Conservation (phyloP, 2,329 filamentous ascomycete species). For the Neonectria neomacrospora region DNA sequence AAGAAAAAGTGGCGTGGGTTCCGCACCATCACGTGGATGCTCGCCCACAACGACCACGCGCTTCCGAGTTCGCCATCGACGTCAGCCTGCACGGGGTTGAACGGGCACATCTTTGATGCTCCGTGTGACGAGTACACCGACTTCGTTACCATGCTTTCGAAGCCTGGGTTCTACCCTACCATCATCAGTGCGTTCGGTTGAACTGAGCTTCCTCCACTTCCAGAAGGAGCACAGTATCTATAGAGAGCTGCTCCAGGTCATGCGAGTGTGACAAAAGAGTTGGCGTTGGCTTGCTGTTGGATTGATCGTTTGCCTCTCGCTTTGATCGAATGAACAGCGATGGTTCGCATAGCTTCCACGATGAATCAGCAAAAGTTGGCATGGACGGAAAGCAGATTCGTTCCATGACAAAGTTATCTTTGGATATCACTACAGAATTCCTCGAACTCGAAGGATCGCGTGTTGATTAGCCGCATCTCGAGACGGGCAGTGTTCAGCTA, state of each 20-base stretch:
- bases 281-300: too few relatives aligned
- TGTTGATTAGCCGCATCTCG: too few relatives aligned
- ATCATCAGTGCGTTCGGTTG: background rate
- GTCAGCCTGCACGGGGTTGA: conserved; percentile 2
- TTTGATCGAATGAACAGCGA: too few relatives aligned
- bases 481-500: too few relatives aligned
- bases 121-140: conserved; percentile 6
- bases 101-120: conserved; percentile 26
- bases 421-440: too few relatives aligned
- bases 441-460: too few relatives aligned
- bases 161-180: conserved; percentile 13
- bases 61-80: conserved; percentile 12
- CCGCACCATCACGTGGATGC: background rate
- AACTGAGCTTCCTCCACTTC: conserved; percentile 7
- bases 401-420: too few relatives aligned
- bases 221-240: background rate
- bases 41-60: background rate
- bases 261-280: too few relatives aligned
- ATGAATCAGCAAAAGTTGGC: too few relatives aligned
- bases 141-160: background rate
- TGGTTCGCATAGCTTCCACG: too few relatives aligned
- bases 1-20: conserved; percentile 11
- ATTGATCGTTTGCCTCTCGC: too few relatives aligned
- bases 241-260: background rate
- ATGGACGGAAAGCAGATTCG: too few relatives aligned